These are phyloP conservation scores for Dentipellis fragilis DNA, from an alignment of 768 basidiomycete species.

Conservation along the genomic window DNA sequence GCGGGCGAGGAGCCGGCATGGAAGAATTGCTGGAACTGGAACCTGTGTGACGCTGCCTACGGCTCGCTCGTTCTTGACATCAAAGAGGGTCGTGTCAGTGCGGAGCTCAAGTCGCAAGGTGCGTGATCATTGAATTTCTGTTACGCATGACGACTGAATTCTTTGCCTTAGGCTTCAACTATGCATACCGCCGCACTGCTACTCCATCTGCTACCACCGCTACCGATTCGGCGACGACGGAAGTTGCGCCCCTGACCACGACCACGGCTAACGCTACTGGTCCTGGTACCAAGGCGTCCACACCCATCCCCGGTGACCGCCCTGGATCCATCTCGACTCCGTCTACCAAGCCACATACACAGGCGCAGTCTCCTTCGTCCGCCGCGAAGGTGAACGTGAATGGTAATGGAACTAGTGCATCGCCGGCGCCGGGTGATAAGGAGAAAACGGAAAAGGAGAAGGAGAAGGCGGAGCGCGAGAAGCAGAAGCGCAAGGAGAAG, in stretches of 20 bases:
- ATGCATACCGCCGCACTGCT: slow-evolving; percentile 77
- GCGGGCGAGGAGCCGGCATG: slow-evolving; percentile 83
- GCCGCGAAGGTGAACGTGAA: slow-evolving; percentile 16
- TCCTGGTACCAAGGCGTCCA: slow-evolving; percentile 25
- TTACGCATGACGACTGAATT: neutral
- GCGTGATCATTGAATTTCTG: slow-evolving; percentile 14
- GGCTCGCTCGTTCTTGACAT: slow-evolving; percentile 83
- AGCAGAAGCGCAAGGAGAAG: slow-evolving; percentile 52
- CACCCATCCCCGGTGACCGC: slow-evolving; percentile 15
- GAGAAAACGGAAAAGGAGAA: slow-evolving; percentile 16
- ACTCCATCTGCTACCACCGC: slow-evolving; percentile 39
- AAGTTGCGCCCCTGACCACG: slow-evolving; percentile 33
- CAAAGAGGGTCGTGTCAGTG: slow-evolving; percentile 85
- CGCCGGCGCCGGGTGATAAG: slow-evolving; percentile 9
- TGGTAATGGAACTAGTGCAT: slow-evolving; percentile 27
- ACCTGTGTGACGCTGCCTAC: slow-evolving; percentile 90
- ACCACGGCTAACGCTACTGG: slow-evolving; percentile 23
- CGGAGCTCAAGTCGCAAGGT: slow-evolving; percentile 91
- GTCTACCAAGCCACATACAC: slow-evolving; percentile 19
- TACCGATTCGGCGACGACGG: slow-evolving; percentile 49
- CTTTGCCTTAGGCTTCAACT: slow-evolving; percentile 73
- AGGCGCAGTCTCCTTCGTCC: slow-evolving; percentile 7
- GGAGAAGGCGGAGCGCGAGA: slow-evolving; percentile 49
- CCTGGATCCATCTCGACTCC: neutral
- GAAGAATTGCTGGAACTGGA: slow-evolving; percentile 99